Evolutionary conservation across 2,329 filamentous ascomycete genomes (phyloP).

Genomic region (Penicillium sp.): DNA sequence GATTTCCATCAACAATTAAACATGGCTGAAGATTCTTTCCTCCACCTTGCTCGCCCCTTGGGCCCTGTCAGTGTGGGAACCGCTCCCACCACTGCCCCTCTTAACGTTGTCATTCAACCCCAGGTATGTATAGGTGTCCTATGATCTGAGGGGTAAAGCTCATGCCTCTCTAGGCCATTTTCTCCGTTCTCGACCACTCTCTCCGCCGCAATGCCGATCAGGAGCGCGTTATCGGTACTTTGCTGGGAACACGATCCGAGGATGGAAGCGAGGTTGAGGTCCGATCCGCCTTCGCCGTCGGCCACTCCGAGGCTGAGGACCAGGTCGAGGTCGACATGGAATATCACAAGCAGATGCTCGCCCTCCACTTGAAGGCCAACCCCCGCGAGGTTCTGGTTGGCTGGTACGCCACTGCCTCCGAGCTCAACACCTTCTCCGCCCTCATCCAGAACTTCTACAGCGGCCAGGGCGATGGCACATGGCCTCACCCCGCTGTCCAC

Average conservation of each 20-base stretch:
- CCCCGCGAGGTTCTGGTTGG: slow-evolving; percentile 92
- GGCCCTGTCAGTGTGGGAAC: slow-evolving; percentile 78
- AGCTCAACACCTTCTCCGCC: slow-evolving; percentile 97
- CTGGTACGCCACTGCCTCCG: slow-evolving; percentile 97
- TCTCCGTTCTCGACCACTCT: slow-evolving; percentile 81
- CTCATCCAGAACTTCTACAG: slow-evolving; percentile 99
- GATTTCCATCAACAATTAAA: slow-evolving; percentile 49
- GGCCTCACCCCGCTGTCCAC: slow-evolving; percentile 95
- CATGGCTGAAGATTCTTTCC: slow-evolving; percentile 88
- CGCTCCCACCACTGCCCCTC: slow-evolving; percentile 83
- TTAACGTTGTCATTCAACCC: slow-evolving; percentile 92
- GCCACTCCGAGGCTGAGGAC: slow-evolving; percentile 96
- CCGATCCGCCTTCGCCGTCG: slow-evolving; percentile 94
- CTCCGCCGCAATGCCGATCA: slow-evolving; percentile 88
- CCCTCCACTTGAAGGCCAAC: slow-evolving; percentile 88
- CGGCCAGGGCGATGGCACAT: slow-evolving; percentile 93
- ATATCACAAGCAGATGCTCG: slow-evolving; percentile 99
- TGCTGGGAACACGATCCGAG: slow-evolving; percentile 89
- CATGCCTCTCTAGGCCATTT: slow-evolving; percentile 54
- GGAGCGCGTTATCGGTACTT: slow-evolving; percentile 93
- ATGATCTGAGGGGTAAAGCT: slow-evolving; percentile 16
- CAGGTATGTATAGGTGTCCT: slow-evolving; percentile 63
- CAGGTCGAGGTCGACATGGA: slow-evolving; percentile 99
- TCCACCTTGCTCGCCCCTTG: slow-evolving; percentile 90
- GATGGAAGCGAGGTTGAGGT: slow-evolving; percentile 97